Base-by-base conservation (phyloP, 495 filamentous ascomycete genomes). In the Staphylotrichum tortipilum region DNA sequence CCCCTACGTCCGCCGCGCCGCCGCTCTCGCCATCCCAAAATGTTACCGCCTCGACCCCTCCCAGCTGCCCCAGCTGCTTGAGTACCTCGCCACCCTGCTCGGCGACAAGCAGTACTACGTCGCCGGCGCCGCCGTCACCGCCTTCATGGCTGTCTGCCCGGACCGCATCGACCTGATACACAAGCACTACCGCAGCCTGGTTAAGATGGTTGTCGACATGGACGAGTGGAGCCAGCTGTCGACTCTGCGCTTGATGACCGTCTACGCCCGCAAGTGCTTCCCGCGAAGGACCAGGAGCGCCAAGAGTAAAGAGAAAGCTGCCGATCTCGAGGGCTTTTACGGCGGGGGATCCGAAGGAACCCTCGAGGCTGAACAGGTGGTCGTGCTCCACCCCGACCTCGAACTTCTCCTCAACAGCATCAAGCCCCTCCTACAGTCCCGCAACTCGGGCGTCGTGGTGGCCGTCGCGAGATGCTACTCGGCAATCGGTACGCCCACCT, bases 201-300 rank as follows among this genome's bases (percentile, higher is more conserved):
- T 91, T 34, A 86, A 81, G 65, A 95, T 95, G 72, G 69, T 97
- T 24, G 87, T 96, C 23, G 92, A 97, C 60, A 98, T 98, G 92
- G 92, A 98, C 67, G 92, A 98, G 66, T 98, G 92, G 92, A 83
- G 88, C 37, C 92, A 98, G 66, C 65, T 96, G 3, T 83, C 85
- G 0, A 86, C 85, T 9, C 55, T 97, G 56, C 79, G 81, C 38
- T 68, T 97, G 50, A 80, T 97, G 78, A 84, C 82, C 5, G 63
- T 81, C 22, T 98, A 98, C 58, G 81, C 87, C 5, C 80, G 92
- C 22, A 82, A 80, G 68, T 96, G 88, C 69, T 98, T 98, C 59
- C 92, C 92, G 4, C 74, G 74, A 28, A 78, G 79, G 64, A 86
- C 70, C 3, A 84, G 76, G 53, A 76, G 68, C 19, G 62, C 70